Base-by-base conservation (phyloP, 495 filamentous ascomycete species). In the Clavariopsis aquatica region DNA sequence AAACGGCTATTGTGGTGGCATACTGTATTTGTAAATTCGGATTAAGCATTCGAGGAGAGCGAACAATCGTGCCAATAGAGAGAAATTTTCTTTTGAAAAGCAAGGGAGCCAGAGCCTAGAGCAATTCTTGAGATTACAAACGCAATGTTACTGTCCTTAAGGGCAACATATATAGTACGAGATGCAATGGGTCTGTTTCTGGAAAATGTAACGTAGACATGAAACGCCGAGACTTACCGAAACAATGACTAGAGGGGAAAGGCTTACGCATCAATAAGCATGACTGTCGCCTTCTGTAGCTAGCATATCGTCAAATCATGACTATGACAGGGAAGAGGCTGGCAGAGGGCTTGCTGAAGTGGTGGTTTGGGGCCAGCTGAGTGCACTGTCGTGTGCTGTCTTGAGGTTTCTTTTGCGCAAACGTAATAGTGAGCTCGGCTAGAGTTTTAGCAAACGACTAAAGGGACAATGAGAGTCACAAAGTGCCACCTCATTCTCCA, bases 231-330 rank as follows among this genome's bases (percentile, higher is more conserved):
- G 41, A 1, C 15, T 5, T 52, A 9, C 36, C 49, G 24, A 15
- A 24, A 47, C 23, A 24, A 26, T 54, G 52, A 5, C 41, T 13
- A 36, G 31, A 43, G 38, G 20, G 13, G 45, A 22, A 63, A 26
- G 27, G 61, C 61, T 64, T 57, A 64, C 61, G 61, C 34, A 57
- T 49, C 36, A 64, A 36, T 64, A 57, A 64, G 59, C 49, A 45
- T 43, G 24, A 26, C 29, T 22, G 1, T 31, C 36, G 22, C 19
- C 8, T 26, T 45, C 22, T 15, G 9, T 31, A n/a, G 45, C 22
- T n/a, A n/a, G n/a, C n/a, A n/a, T n/a, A 47, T 20, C 12, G 19
- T 29, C 26, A 23, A 34, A 20, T 19, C 27, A 27, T 34, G 13
- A 23, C 20, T 36, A 22, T 45, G n/a, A 22, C 19, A 52, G 47